phyloP scores from a whole-genome alignment of 2,329 filamentous ascomycete genomes.

The Colletotrichum sublineola region DNA sequence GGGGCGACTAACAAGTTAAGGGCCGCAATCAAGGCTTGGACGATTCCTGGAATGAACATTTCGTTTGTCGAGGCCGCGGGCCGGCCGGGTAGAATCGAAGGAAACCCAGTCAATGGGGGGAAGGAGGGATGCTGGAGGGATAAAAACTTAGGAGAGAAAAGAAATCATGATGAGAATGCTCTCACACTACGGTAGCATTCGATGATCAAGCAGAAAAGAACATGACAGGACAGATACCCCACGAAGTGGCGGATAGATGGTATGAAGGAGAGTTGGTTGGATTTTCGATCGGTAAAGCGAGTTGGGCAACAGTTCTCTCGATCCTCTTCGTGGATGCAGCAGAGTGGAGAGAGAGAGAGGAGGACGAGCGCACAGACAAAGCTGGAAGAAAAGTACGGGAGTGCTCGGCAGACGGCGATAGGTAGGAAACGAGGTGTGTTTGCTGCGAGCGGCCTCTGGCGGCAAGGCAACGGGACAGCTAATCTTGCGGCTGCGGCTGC shows the following conservation, averaged over 20 bases:
- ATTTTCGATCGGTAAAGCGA: slow-evolving; percentile 31
- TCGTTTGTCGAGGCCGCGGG: slow-evolving; percentile 46
- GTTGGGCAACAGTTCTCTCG: slow-evolving; percentile 19
- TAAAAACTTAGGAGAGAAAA: slow-evolving; percentile 49
- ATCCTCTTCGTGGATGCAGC: slow-evolving; percentile 25
- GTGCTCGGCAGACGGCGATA: slow-evolving; percentile 7
- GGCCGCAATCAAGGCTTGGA: slow-evolving; percentile 65
- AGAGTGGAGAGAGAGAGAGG: slow-evolving; percentile 23
- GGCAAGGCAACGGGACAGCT: background rate
- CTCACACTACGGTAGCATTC: slow-evolving; percentile 44
- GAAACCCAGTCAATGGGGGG: slow-evolving; percentile 63
- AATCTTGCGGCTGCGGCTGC: slow-evolving; percentile 20
- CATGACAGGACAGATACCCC: slow-evolving; percentile 31
- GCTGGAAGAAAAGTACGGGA: slow-evolving; percentile 19
- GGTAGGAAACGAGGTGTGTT: background rate
- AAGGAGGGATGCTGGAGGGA: slow-evolving; percentile 42
- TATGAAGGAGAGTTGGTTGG: slow-evolving; percentile 38
- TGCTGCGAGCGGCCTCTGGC: background rate
- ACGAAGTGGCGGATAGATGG: slow-evolving; percentile 39
- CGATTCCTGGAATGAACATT: slow-evolving; percentile 62
- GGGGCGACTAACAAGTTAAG: slow-evolving; percentile 65
- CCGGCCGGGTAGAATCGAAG: slow-evolving; percentile 50
- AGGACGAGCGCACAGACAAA: slow-evolving; percentile 21
- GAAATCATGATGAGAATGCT: slow-evolving; percentile 39
- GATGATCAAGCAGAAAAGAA: slow-evolving; percentile 24